phyloP scores from a whole-genome alignment of 495 filamentous ascomycete species.

The Xanthoparmelia taractica region DNA sequence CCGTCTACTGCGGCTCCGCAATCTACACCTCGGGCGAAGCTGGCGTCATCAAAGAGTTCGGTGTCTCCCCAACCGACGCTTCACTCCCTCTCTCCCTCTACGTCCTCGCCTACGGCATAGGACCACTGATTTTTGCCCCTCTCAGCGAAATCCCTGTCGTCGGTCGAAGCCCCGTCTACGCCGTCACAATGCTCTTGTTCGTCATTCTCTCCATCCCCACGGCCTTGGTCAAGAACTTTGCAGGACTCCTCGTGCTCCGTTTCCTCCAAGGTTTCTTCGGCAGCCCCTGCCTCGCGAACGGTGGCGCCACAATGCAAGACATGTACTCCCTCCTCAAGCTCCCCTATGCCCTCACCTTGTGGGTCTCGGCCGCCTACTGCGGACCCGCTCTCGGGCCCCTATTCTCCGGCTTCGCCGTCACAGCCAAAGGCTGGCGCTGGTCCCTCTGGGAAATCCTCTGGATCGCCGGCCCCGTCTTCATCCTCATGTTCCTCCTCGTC shows the following conservation, averaged over 20 bases:
- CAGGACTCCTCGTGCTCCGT: slow-evolving; percentile 46
- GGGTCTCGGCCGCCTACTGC: slow-evolving; percentile 42
- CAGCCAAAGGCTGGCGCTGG: slow-evolving; percentile 48
- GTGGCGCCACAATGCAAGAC: slow-evolving; percentile 49
- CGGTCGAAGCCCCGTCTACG: slow-evolving; percentile 45
- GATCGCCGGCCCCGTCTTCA: slow-evolving; percentile 40
- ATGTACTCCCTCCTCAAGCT: slow-evolving; percentile 48
- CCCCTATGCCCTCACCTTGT: slow-evolving; percentile 47
- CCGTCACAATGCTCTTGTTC: slow-evolving; percentile 41
- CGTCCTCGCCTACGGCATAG: too few species aligned
- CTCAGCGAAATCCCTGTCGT: slow-evolving; percentile 41
- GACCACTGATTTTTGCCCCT: too few species aligned
- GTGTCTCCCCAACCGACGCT: too few species aligned
- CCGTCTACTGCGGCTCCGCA: slow-evolving; percentile 42
- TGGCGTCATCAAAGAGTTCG: too few species aligned
- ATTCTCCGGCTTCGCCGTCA: slow-evolving; percentile 56
- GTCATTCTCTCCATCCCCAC: slow-evolving; percentile 45
- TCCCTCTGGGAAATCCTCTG: slow-evolving; percentile 47
- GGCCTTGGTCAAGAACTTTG: slow-evolving; percentile 42
- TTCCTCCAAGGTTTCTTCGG: slow-evolving; percentile 49
- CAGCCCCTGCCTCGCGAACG: slow-evolving; percentile 44
- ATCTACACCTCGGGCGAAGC: slow-evolving; percentile 29
- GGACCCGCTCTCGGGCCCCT: slow-evolving; percentile 53
- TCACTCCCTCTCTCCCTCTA: too few species aligned
- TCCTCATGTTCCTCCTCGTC: slow-evolving; percentile 46